Conservation (phyloP, 257 asterid genomes). For the Anisodus tanguticus region DNA sequence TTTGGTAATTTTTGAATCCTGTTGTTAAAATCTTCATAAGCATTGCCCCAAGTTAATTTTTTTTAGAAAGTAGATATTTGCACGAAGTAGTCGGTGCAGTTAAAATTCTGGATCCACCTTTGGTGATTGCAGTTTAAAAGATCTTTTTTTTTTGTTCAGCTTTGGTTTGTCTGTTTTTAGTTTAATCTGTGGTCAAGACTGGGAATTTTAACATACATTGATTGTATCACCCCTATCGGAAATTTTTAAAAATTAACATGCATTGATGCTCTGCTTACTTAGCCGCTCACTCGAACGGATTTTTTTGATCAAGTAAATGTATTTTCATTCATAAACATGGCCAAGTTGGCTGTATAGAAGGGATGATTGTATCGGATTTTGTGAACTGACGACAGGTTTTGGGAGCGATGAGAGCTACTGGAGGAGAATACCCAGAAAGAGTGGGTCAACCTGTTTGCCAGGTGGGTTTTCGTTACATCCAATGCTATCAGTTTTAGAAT, state of each 20-base stretch:
- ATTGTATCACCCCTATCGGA: not conserved
- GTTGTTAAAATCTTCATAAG: not conserved
- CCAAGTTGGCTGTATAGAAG: too few relatives aligned
- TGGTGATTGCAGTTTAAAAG: not conserved
- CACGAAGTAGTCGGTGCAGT: conserved; percentile 22
- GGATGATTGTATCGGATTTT: conserved; percentile 26
- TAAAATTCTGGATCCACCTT: not conserved
- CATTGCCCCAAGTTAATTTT: not conserved
- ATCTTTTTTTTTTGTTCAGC: conserved; percentile 29
- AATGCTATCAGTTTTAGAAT: conserved; percentile 21
- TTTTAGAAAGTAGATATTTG: not conserved
- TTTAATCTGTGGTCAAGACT: not conserved
- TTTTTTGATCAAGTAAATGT: too few relatives aligned
- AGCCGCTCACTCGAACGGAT: too few relatives aligned
- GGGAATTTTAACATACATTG: conserved; percentile 40
- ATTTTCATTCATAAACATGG: too few relatives aligned
- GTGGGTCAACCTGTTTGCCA: conserved; percentile 79
- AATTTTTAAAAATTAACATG: too few relatives aligned
- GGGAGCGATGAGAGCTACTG: conserved; percentile 68
- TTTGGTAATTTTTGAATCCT: conserved; percentile 16
- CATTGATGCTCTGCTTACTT: too few relatives aligned
- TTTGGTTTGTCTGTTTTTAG: not conserved
- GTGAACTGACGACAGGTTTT: conserved; percentile 52
- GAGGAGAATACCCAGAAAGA: conserved; percentile 82
- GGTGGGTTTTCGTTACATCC: conserved; percentile 46